A percentile compares a stretch with the other conserved stretches of the same genome.
Conservation (phyloP, 495 filamentous ascomycete genomes). For the Xylaria curta region DNA sequence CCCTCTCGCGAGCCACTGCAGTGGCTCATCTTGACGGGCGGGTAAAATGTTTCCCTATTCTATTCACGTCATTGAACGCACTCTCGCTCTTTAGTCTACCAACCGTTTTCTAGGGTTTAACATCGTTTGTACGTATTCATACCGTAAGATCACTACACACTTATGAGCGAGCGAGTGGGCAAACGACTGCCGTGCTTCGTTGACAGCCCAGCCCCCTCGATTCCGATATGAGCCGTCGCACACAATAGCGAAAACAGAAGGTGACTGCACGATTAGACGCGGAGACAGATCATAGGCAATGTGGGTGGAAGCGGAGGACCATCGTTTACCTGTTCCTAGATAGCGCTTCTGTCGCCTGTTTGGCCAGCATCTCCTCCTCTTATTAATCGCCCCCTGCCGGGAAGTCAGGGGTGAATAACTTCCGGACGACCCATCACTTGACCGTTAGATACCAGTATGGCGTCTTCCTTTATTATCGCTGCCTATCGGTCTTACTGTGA, state of each 20-base stretch:
- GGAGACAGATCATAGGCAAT: constrained; percentile 33
- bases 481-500: not conserved
- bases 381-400: constrained; percentile 4
- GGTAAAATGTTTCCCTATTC: constrained; percentile 27
- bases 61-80: constrained; percentile 23
- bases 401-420: constrained; percentile 12
- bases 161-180: not conserved
- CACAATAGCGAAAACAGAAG: constrained; percentile 38
- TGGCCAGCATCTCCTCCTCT: not conserved
- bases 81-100: constrained; percentile 19
- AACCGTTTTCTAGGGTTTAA: constrained; percentile 33
- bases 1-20: constrained; percentile 18
- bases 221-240: constrained; percentile 43
- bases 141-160: constrained; percentile 30
- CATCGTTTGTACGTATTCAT: constrained; percentile 38
- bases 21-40: constrained; percentile 30
- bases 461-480: constrained; percentile 5
- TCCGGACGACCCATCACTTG: constrained; percentile 15
- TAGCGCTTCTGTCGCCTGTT: constrained; percentile 21
- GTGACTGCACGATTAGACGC: constrained; percentile 36
- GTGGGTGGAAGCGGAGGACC: constrained; percentile 17
- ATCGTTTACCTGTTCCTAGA: constrained; percentile 21
- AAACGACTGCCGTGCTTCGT: constrained; percentile 39
- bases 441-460: not conserved
- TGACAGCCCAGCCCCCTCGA: constrained; percentile 38